Percentiles rank a stretch among this genome's conserved stretches.
Evolutionary conservation across 306 rosid species (phyloP).

Genomic region (Vicia villosa): DNA sequence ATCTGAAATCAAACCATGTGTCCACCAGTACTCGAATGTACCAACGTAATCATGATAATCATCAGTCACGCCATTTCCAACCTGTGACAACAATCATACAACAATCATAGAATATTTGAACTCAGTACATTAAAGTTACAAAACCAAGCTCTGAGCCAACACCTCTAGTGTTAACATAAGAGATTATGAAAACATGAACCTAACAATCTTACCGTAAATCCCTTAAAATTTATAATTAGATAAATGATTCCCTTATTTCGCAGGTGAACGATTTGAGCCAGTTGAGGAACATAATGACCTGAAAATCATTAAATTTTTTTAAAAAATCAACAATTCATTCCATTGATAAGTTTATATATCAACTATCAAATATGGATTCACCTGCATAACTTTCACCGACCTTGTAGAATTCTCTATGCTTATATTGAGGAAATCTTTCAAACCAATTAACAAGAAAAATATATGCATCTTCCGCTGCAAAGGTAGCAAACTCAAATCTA

Average conservation of each 20-base stretch:
- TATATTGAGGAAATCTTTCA: constrained; percentile 93
- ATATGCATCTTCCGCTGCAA: constrained; percentile 89
- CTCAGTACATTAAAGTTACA: neutral
- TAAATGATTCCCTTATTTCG: constrained; percentile 70
- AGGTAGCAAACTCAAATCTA: constrained; percentile 36
- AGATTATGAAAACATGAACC: neutral
- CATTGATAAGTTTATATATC: constrained; percentile 12
- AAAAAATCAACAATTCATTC: constrained; percentile 25
- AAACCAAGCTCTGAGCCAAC: no score
- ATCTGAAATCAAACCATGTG: no score
- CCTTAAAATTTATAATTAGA: constrained; percentile 83
- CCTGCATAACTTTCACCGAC: constrained; percentile 99
- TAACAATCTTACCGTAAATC: constrained; percentile 74
- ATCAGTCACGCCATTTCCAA: no score
- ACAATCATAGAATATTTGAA: constrained; percentile 5
- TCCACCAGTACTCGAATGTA: no score
- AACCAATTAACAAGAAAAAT: constrained; percentile 85
- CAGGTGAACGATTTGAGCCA: constrained; percentile 71
- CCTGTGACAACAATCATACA: no score
- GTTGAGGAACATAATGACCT: constrained; percentile 98
- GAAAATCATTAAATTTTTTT: constrained; percentile 4
- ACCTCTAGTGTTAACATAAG: no score
- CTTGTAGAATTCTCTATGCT: constrained; percentile 87
- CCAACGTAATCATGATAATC: no score
- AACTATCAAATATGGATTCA: no score